A percentile compares a stretch with the other conserved stretches of the same genome.
Evolutionary conservation across 1,284 basidiomycete genomes (phyloP).

Genomic region (Ustilago curta): DNA sequence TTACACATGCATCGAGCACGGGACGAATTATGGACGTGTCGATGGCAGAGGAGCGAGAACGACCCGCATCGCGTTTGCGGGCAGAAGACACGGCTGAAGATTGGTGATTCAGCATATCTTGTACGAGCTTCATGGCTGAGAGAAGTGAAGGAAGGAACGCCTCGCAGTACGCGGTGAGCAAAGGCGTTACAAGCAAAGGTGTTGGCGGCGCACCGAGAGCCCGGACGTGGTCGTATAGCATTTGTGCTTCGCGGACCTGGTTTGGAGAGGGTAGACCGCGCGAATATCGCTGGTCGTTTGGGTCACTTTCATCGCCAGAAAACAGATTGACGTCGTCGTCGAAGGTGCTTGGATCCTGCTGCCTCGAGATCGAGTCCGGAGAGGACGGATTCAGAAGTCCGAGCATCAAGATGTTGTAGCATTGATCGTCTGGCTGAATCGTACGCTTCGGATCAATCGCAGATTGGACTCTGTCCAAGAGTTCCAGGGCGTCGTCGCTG

Average conservation of each 20-base stretch:
- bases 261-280: constrained; percentile 29
- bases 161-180: constrained; percentile 55
- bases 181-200: constrained; percentile 43
- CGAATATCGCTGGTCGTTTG: background rate
- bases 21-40: constrained; percentile 29
- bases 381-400: constrained; percentile 14
- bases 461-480: constrained; percentile 26
- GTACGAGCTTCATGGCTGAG: constrained; percentile 44
- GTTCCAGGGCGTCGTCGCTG: constrained; percentile 55
- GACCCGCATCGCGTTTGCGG: constrained; percentile 5
- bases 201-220: constrained; percentile 29
- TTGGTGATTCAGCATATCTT: constrained; percentile 31
- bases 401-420: constrained; percentile 34
- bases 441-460: constrained; percentile 19
- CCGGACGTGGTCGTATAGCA: constrained; percentile 51
- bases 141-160: constrained; percentile 54
- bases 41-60: background rate
- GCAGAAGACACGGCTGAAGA: background rate
- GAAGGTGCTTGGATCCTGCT: background rate
- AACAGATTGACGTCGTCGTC: background rate
- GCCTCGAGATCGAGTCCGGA: background rate
- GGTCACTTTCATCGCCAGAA: background rate
- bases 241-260: constrained; percentile 50
- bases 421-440: constrained; percentile 17
- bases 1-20: constrained; percentile 51